A percentile compares a stretch with the other conserved stretches of the same genome.
Conservation (phyloP, 176 grass and related monocot genomes). For the Echinochloa phyllopogon region DNA sequence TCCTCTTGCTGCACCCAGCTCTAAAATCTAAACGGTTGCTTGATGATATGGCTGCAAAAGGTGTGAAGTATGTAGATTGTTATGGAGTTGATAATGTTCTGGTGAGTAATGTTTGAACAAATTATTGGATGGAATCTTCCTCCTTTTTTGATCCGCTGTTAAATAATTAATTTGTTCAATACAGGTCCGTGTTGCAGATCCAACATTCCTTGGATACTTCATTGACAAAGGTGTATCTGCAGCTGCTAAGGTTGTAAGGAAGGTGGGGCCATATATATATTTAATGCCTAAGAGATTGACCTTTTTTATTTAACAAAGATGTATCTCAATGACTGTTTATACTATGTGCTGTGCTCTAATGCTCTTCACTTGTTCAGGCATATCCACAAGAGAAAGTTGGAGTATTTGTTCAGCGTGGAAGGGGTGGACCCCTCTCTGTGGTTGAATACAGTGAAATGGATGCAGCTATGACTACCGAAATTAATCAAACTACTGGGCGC, state of each 20-base stretch:
- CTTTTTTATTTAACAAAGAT: constrained; percentile 37
- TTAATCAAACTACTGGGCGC: constrained; percentile 82
- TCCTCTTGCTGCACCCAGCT: constrained; percentile 43
- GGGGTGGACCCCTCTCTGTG: constrained; percentile 74
- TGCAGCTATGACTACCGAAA: constrained; percentile 70
- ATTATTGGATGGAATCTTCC: constrained; percentile 6
- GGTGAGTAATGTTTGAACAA: constrained; percentile 44
- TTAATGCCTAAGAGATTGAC: constrained; percentile 15
- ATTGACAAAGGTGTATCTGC: constrained; percentile 79
- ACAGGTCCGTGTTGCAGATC: constrained; percentile 90
- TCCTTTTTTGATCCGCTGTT: constrained; percentile 30
- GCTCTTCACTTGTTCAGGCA: constrained; percentile 56
- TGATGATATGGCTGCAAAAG: constrained; percentile 83
- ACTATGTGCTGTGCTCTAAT: constrained; percentile 30
- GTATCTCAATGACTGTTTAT: constrained; percentile 10
- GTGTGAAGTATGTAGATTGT: constrained; percentile 81
- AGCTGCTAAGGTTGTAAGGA: constrained; percentile 81
- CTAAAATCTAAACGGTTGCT: constrained; percentile 73
- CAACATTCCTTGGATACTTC: constrained; percentile 84
- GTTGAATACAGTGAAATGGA: constrained; percentile 93
- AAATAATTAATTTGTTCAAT: constrained; percentile 46
- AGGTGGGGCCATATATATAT: constrained; percentile 49
- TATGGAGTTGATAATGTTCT: constrained; percentile 92
- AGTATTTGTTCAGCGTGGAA: constrained; percentile 84
- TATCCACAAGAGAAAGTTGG: constrained; percentile 84